Conservation (phyloP, 345 rosid genomes). For the Cardamine chenopodiifolia region DNA sequence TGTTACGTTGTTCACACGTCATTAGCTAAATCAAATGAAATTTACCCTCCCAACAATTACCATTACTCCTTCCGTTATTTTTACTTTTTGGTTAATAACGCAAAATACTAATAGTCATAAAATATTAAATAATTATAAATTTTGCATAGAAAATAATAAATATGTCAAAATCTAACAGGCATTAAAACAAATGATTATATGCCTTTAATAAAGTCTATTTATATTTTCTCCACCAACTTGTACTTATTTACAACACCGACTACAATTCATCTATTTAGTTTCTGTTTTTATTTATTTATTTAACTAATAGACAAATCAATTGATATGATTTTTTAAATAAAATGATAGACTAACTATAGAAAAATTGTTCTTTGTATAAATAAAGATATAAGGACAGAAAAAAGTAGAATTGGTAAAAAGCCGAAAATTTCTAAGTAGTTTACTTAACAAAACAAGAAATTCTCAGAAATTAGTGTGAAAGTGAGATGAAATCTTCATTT, state of each 20-base stretch:
- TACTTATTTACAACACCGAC: too few species aligned
- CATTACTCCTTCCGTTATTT: neutral
- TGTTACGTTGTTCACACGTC: neutral
- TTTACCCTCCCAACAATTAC: neutral
- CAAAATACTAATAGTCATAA: too few species aligned
- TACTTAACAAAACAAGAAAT: slow-evolving; percentile 10
- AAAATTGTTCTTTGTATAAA: neutral
- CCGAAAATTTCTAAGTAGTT: slow-evolving; percentile 33
- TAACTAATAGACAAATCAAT: neutral
- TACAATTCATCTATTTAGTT: neutral
- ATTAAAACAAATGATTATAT: neutral
- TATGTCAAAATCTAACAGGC: too few species aligned
- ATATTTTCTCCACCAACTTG: neutral
- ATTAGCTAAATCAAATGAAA: neutral
- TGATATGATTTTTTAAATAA: neutral
- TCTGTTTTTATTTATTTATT: neutral
- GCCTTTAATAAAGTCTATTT: neutral
- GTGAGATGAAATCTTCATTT: neutral
- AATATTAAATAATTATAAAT: neutral
- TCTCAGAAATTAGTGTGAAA: slow-evolving; percentile 10
- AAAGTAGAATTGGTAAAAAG: neutral
- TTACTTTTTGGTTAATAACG: too few species aligned
- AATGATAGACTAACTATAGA: neutral
- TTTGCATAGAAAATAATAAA: too few species aligned
- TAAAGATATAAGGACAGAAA: neutral